Evolutionary conservation across 139 green algal genomes (phyloP), one percentile per base, ranked within the genome.

Genomic region (Desmodesmus armatus): DNA sequence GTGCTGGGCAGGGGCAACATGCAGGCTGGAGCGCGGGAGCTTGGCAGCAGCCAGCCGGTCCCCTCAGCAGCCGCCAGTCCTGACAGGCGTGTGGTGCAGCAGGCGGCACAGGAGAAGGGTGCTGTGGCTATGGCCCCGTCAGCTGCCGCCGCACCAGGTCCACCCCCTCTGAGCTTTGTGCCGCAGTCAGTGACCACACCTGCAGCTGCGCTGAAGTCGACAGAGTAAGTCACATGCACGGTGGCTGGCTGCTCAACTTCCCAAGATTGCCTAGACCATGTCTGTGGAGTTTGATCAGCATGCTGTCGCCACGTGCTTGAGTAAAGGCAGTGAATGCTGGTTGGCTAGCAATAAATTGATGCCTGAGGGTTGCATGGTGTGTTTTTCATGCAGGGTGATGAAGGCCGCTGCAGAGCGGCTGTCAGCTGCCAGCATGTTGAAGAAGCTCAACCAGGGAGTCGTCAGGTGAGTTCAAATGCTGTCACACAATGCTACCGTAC

Each of bases 361-460:
- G 13, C 47, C 17, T 13, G 13, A 58, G 47, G 13, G 47, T 58
- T 58, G 47, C 47, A 58, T n/a, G n/a, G n/a, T n/a, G n/a, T n/a
- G n/a, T n/a, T n/a, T 33, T 62, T 41, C 15, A 21, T 80, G 73
- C 73, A 80, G 73, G 73, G 49, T 80, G 33, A 67, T 67, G 73
- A 49, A 31, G 31, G 73, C 73, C 39, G 73, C 49, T 11, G 29
- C 66, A 21, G 29, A 31, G 9, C 53, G 73, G 27, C 19, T 80
- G 49, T 80, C 73, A 15, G 73, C 73, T 40, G 33, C 49, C 13
- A 49, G 67, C 31, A 80, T 80, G 73, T 49, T 80, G 25, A 80
- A 80, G 73, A 80, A 80, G 33, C 49, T 80, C n/a, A n/a, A n/a
- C n/a, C n/a, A n/a, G n/a, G n/a, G n/a, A n/a, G n/a, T n/a, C n/a